Evolutionary conservation across 768 basidiomycete genomes (phyloP), one percentile per base, ranked within the genome.

Genomic region (Termitomyces titanicus): DNA sequence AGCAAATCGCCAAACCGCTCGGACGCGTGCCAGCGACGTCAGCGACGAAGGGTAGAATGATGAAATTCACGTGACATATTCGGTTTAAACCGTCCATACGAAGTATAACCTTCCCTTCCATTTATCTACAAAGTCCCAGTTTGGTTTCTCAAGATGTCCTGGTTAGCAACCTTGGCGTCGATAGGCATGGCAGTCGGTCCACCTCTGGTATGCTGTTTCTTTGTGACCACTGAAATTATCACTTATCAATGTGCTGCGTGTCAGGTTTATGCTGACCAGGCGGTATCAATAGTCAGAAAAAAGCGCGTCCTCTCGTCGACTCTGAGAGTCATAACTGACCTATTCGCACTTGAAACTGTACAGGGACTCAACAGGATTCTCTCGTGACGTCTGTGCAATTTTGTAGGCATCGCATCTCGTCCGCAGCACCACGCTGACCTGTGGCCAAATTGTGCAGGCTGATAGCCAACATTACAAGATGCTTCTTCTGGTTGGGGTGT

Each of bases 401-500:
- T 71, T 94, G 84, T 90, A 57, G 69, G 73, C 70, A 55, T 59
- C 31, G 37, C 34, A 37, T 39, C 31, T 18, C 17, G 29, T 22
- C 27, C 34, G 33, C 46, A 52, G 62, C 25, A 57, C 33, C 9
- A 25, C 7, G 39, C 49, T 63, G 52, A 62, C 48, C 11, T n/a
- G 31, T 57, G 8, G 5, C 15, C 25, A 29, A 51, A 27, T 39
- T 24, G 50, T 40, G 24, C 59, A 91, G 89, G 61, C 75, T 92
- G 31, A 76, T 89, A 56, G 89, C 91, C 47, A 94, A 94, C 69
- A 91, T 93, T 51, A 87, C 88, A 24, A 79, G 92, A 64, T 94
- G 92, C 69, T 94, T 92, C 76, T 94, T 93, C 72, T 94, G 92
- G 92, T 72, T 94, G 34, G 92, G 92, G 77, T 79, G 59, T 27